Evolutionary conservation across 1,139 yeast species (phyloP).

Genomic region (Yamadazyma blattariae): DNA sequence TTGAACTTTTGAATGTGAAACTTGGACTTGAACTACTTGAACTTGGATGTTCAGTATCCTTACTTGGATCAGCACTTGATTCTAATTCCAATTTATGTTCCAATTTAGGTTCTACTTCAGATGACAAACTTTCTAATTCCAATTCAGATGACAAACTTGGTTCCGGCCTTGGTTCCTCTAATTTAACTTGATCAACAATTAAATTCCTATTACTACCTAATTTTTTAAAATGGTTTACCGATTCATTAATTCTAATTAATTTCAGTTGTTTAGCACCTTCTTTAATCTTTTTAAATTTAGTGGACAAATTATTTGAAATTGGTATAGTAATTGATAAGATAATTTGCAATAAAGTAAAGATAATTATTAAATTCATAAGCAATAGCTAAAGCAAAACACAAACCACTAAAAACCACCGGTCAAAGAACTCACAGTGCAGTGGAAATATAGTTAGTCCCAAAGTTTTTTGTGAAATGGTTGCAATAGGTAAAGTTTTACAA

Average conservation of each 20-base stretch:
- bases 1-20: slow-evolving; percentile 5
- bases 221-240: slow-evolving; percentile 7
- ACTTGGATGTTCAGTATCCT: not conserved
- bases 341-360: not conserved
- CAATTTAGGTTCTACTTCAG: not conserved
- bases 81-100: too few species aligned
- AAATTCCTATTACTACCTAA: slow-evolving; percentile 9
- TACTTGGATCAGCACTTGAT: not conserved
- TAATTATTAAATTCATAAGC: not conserved
- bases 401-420: too few species aligned
- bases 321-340: not conserved
- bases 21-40: too few species aligned
- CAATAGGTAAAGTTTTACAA: too few species aligned
- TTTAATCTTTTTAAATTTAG: slow-evolving; percentile 1
- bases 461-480: too few species aligned
- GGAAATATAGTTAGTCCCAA: too few species aligned
- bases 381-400: too few species aligned
- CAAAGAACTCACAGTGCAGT: too few species aligned
- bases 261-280: slow-evolving; percentile 6
- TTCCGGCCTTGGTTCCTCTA: too few species aligned
- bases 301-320: not conserved
- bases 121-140: not conserved
- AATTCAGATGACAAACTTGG: not conserved
- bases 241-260: slow-evolving; percentile 6
- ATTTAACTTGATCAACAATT: slow-evolving; percentile 9